These are phyloP conservation scores for Tetrapyrgos nigripes DNA, from an alignment of 1,284 basidiomycete genomes.

Conservation along the genomic window DNA sequence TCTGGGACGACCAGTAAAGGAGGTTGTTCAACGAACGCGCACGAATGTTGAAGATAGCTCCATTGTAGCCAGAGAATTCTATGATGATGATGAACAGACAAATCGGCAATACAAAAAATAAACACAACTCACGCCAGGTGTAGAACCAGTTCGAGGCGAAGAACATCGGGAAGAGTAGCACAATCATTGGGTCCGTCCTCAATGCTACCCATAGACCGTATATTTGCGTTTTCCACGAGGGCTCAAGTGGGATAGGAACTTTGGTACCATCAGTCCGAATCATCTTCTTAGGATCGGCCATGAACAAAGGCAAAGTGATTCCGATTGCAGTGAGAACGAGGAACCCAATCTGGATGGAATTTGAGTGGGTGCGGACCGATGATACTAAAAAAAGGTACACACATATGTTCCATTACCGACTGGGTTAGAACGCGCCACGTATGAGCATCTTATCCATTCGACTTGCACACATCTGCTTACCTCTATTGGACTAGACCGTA, in stretches of 20 bases:
- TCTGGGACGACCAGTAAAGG: constrained; percentile 72
- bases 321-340: constrained; percentile 72
- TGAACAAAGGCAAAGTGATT: constrained; percentile 65
- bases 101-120: neutral
- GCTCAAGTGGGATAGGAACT: constrained; percentile 63
- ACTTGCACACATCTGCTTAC: constrained; percentile 32
- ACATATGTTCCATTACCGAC: constrained; percentile 71
- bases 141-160: constrained; percentile 83
- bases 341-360: constrained; percentile 66
- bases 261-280: constrained; percentile 75
- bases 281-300: constrained; percentile 74
- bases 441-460: neutral
- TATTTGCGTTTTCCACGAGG: constrained; percentile 73
- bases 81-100: neutral
- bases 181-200: constrained; percentile 60
- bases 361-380: constrained; percentile 8
- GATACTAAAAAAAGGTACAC: constrained; percentile 27
- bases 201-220: constrained; percentile 55
- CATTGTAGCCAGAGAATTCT: constrained; percentile 25
- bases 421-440: constrained; percentile 22
- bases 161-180: constrained; percentile 73
- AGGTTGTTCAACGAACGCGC: constrained; percentile 71
- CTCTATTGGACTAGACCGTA: neutral
- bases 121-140: constrained; percentile 62
- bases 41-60: constrained; percentile 29